These are phyloP conservation scores for Ascoidea tarda DNA, from an alignment of 805 yeast species.

Conservation along the genomic window DNA sequence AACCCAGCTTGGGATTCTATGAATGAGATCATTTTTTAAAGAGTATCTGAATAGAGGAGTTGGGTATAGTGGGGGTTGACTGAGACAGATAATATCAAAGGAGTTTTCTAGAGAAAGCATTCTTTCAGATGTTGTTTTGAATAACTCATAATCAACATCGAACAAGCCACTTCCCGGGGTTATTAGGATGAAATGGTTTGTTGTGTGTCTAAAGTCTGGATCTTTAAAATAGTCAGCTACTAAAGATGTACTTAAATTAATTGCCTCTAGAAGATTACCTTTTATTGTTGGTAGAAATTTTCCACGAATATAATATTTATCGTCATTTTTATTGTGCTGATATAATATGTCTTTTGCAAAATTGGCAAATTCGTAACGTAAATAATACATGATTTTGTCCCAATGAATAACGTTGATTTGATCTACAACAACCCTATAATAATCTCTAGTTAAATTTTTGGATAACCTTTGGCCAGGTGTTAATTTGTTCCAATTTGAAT, in stretches of 20 bases:
- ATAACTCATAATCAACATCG: constrained; percentile 74
- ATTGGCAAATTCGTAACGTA: constrained; percentile 72
- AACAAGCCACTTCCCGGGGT: constrained; percentile 91
- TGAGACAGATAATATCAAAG: constrained; percentile 75
- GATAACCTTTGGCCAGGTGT: constrained; percentile 27
- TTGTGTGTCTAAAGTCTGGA: constrained; percentile 73
- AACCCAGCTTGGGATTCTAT: constrained; percentile 90
- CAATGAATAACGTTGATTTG: constrained; percentile 81
- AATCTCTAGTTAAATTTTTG: constrained; percentile 59
- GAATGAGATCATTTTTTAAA: constrained; percentile 32
- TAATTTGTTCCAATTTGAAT: constrained; percentile 17
- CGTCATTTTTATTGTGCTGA: constrained; percentile 19
- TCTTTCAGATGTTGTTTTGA: constrained; percentile 62
- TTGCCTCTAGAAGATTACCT: constrained; percentile 79
- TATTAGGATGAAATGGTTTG: constrained; percentile 77
- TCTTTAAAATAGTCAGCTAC: constrained; percentile 18
- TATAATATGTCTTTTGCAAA: constrained; percentile 60
- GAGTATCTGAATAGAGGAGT: constrained; percentile 80
- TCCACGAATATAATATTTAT: constrained; percentile 33
- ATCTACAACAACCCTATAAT: constrained; percentile 87
- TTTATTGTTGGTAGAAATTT: constrained; percentile 74
- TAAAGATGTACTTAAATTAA: constrained; percentile 69
- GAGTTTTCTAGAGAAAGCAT: constrained; percentile 72
- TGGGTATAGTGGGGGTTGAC: constrained; percentile 84
- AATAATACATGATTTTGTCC: constrained; percentile 82